Percentiles rank a stretch among this genome's conserved stretches.
Conservation (phyloP, 2,329 filamentous ascomycete genomes). For the Monosporascus sp. region DNA sequence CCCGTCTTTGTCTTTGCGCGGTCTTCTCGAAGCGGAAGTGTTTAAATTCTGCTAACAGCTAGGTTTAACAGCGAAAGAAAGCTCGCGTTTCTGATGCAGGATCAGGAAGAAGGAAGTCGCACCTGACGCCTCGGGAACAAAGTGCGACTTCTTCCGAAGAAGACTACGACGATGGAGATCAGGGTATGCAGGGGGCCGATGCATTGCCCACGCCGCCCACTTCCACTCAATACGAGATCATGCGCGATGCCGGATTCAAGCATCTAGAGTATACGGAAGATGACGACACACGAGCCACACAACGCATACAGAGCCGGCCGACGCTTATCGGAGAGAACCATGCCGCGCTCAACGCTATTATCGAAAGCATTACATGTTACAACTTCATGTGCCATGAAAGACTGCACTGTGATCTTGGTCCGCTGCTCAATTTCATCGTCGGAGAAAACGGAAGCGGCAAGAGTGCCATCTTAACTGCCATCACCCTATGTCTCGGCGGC, state of each 20-base stretch:
- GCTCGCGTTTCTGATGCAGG: conserved; percentile 27
- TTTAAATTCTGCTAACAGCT: conserved; percentile 7
- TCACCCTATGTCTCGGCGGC: conserved; percentile 90
- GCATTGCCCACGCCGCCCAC: conserved; percentile 30
- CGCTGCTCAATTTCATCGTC: conserved; percentile 95
- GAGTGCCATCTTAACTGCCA: conserved; percentile 87
- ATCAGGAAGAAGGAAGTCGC: conserved; percentile 6
- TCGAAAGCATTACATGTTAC: conserved; percentile 77
- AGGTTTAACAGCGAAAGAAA: conserved; percentile 31
- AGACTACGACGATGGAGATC: conserved; percentile 23
- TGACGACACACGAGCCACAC: conserved; percentile 60
- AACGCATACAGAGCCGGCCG: conserved; percentile 50
- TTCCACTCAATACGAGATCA: conserved; percentile 56
- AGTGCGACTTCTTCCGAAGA: conserved; percentile 21
- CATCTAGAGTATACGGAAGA: conserved; percentile 51
- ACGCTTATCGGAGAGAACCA: conserved; percentile 58
- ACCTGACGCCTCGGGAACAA: conserved; percentile 13
- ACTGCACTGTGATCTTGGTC: conserved; percentile 78
- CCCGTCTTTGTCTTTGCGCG: conserved; percentile 21
- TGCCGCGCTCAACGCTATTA: conserved; percentile 76
- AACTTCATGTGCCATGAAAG: conserved; percentile 97
- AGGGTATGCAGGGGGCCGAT: conserved; percentile 20
- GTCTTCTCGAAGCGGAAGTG: not conserved
- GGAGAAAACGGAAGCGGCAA: conserved; percentile 98
- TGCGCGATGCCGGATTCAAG: conserved; percentile 53